Evolutionary conservation across 495 filamentous ascomycete species (phyloP).

Genomic region (Tuber calosporum): DNA sequence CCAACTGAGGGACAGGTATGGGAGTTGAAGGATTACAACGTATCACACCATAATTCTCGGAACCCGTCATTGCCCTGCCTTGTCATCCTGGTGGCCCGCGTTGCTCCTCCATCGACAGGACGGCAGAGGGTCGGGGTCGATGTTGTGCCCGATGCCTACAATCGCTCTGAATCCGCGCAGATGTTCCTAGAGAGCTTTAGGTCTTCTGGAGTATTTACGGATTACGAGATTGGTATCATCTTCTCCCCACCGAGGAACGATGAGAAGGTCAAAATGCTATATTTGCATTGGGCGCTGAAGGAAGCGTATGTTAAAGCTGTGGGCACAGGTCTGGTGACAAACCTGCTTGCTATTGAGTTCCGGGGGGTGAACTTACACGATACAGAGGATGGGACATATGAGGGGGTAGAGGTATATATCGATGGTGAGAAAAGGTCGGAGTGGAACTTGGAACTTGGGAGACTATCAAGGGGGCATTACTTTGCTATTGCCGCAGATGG

Average conservation of each 20-base stretch:
- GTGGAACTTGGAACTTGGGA: conserved; percentile 25
- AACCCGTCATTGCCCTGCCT: conserved; percentile 17
- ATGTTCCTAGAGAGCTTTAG: conserved; percentile 34
- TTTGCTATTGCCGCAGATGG: conserved; percentile 24
- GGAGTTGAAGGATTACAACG: conserved; percentile 36
- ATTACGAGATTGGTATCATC: conserved; percentile 23
- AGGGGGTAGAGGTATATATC: conserved; percentile 24
- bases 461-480: conserved; percentile 11
- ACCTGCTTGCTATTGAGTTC: conserved; percentile 37
- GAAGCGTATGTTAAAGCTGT: conserved; percentile 42
- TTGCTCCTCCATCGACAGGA: background rate
- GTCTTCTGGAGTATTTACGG: conserved; percentile 30
- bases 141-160: conserved; percentile 34
- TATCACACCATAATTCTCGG: conserved; percentile 35
- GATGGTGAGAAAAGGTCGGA: conserved; percentile 10
- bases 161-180: conserved; percentile 4
- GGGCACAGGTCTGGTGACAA: conserved; percentile 34
- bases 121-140: conserved; percentile 34
- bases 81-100: conserved; percentile 22
- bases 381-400: conserved; percentile 27
- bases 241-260: conserved; percentile 6
- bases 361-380: conserved; percentile 14
- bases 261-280: conserved; percentile 29
- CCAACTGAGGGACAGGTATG: conserved; percentile 5
- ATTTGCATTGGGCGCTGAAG: conserved; percentile 39